Conservation (phyloP, 2,329 filamentous ascomycete species). For the Penicillium occitanis region DNA sequence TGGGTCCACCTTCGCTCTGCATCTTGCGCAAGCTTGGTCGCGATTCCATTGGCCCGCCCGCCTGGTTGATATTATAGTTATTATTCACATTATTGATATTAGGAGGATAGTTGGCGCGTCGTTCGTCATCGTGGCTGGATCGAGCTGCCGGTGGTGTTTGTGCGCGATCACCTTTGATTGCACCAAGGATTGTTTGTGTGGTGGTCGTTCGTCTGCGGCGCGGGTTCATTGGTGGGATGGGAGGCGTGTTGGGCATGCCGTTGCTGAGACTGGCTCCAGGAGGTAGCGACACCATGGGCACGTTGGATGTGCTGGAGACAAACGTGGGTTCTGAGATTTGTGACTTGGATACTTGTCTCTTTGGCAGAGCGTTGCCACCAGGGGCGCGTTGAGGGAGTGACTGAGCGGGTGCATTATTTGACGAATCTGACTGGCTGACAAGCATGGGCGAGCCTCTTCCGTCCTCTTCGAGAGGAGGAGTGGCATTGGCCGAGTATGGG, state of each 20-base stretch:
- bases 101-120: conserved; percentile 31
- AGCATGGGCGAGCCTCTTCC: conserved; percentile 42
- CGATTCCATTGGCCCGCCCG: conserved; percentile 28
- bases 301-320: conserved; percentile 55
- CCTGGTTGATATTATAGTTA: conserved; percentile 13
- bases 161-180: conserved; percentile 38
- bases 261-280: conserved; percentile 56
- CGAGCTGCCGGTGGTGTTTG: conserved; percentile 26
- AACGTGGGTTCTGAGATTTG: conserved; percentile 62
- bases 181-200: conserved; percentile 43
- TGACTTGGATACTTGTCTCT: conserved; percentile 60
- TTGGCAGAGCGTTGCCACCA: conserved; percentile 43
- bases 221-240: conserved; percentile 61
- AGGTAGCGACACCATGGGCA: conserved; percentile 59
- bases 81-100: conserved; percentile 10
- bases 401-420: conserved; percentile 3
- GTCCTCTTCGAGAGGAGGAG: conserved; percentile 52
- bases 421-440: conserved; percentile 4
- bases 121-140: conserved; percentile 39
- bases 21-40: conserved; percentile 49
- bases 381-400: conserved; percentile 32
- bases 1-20: conserved; percentile 52
- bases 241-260: conserved; percentile 51
- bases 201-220: conserved; percentile 53
- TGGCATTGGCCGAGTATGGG: conserved; percentile 52